Evolutionary conservation across 2,329 filamentous ascomycete genomes (phyloP), one percentile per base, ranked within the genome.

Genomic region (Exophiala oligosperma): DNA sequence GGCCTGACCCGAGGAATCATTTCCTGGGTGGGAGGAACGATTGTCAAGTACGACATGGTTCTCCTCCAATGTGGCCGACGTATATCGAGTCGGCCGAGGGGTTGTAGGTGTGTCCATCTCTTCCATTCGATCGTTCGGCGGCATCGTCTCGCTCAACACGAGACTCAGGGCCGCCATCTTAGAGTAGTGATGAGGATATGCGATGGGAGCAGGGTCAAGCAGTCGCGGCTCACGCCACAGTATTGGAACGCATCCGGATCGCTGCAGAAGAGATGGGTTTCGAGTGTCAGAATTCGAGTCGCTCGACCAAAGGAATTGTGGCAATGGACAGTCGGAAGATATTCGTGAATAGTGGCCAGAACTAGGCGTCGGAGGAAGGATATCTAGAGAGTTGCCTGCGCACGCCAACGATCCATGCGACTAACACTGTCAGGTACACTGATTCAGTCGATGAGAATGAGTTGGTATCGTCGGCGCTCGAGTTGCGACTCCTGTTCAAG

Each of bases 71-170:
- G 44, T 2, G 11, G 53, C 44, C 21, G 60, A 28, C 17, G 49
- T 35, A 44, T 58, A 60, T 5, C 59, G 57, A 41, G 48, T 49
- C 4, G 64, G 50, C 32, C 64, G 57, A 24, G 64, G 64, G 8
- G 64, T 66, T 28, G 64, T 66, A 37, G 64, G 64, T 49, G 64
- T 64, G 32, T 66, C 61, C 46, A 59, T 9, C 43, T 66, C 62
- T 29, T 64, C 63, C 35, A 48, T 38, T 49, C 54, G 53, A 26
- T 60, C 54, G 40, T 58, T 62, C 29, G 55, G 32, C 11, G 59
- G 47, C 17, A 60, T n/a, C 35, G 46, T 49, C 51, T 64, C 62
- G 54, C 50, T 60, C 41, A 62, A 46, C 24, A 64, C 62, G 24
- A 64, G 62, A 43, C 52, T 64, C 17, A 64, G 62, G 50, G 62